Base-by-base conservation (phyloP, 2,329 filamentous ascomycete genomes). In the Diaporthe sp. region DNA sequence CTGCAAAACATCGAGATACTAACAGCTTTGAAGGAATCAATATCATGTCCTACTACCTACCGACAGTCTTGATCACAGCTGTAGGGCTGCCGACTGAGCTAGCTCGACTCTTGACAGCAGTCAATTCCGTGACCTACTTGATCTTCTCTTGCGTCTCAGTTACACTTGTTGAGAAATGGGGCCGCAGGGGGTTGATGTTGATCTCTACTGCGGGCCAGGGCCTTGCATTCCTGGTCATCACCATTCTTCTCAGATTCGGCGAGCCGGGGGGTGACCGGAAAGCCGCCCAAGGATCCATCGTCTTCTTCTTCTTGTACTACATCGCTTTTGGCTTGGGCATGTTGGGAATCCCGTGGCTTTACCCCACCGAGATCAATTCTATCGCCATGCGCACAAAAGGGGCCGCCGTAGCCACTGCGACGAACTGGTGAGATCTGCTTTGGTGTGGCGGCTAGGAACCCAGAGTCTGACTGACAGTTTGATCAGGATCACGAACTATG, bases 101-200 rank as follows among this genome's bases (percentile, higher is more conserved):
- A 72, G 86, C 89, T 0, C 83, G 89, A 1, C 80, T 91, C 0
- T 81, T 91, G 22, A 86, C 88, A 0, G 89, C 88, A 0, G 87
- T 85, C 78, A 90, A 77, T 71, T 80, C 79, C 0, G 78, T 81
- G 47, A 78, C 76, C 61, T 83, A 82, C 73, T 74, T 83, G 8
- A 64, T 82, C 0, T 81, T 80, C 74, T 79, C 77, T 38, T 70
- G 79, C 33, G 78, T 79, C 19, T 78, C 76, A 4, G 79, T 82
- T 10, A 78, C 78, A 6, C 77, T 79, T 47, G 78, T 82, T 13
- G 81, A 83, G 64, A 79, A 78, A 67, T 87, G 85, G 83, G 89
- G 89, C 35, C 85, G 89, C 4, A 83, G 89, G 4, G 89, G 89
- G 77, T 85, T 91, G 83, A 88, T 91, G 85, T 78, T 78, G 75